phyloP scores from a whole-genome alignment of 2,329 filamentous ascomycete genomes.

The Didymella lethalis region DNA sequence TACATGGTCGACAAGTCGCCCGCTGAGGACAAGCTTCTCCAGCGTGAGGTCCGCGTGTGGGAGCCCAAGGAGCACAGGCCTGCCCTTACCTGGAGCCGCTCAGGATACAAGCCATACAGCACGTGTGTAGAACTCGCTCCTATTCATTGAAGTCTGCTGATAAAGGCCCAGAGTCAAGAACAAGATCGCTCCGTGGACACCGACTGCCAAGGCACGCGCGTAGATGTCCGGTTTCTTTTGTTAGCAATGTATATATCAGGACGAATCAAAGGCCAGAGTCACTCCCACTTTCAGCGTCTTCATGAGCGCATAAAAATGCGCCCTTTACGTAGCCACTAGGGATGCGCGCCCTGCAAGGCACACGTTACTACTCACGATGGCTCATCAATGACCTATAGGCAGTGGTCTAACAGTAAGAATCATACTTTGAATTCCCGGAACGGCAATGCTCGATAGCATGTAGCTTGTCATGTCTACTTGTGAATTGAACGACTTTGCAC shows the following conservation, averaged over 20 bases:
- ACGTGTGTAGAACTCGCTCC: conserved; percentile 71
- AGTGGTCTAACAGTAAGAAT: not conserved
- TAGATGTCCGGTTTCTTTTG: conserved; percentile 27
- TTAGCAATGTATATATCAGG: conserved; percentile 38
- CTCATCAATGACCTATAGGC: not conserved
- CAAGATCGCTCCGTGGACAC: conserved; percentile 59
- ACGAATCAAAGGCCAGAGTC: conserved; percentile 15
- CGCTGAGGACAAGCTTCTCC: conserved; percentile 74
- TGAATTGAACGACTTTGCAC: not conserved
- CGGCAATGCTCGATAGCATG: not conserved
- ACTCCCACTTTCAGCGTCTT: not conserved
- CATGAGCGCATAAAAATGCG: not conserved
- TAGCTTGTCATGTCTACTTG: not conserved
- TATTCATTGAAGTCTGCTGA: conserved; percentile 19
- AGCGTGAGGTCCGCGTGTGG: conserved; percentile 74
- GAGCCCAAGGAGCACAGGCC: conserved; percentile 76
- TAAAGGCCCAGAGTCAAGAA: conserved; percentile 53
- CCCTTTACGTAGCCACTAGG: not conserved
- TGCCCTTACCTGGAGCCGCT: conserved; percentile 77
- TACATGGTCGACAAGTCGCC: conserved; percentile 92
- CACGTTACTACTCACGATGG: not conserved
- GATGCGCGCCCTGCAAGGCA: not conserved
- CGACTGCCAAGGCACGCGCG: conserved; percentile 55
- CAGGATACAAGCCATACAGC: conserved; percentile 90
- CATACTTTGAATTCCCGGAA: not conserved